Base-by-base conservation (phyloP, 1,284 basidiomycete genomes). In the Malassezia caprae region DNA sequence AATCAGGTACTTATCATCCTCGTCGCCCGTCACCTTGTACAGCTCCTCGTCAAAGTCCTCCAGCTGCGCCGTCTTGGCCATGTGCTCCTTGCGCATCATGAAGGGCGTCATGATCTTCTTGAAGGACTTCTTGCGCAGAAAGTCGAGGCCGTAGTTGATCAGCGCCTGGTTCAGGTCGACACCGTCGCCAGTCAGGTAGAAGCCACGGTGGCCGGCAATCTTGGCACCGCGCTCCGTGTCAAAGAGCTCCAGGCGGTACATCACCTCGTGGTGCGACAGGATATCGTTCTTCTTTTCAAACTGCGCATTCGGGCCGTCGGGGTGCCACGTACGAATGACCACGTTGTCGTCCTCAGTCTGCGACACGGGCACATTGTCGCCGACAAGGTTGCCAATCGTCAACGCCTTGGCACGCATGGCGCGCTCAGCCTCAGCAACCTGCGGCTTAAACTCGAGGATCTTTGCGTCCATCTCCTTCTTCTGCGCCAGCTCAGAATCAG, bases 1-100 rank as follows among this genome's bases (percentile, higher is more conserved):
- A 72, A 98, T 98, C 44, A 98, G 83, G 78, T 98, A 98, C 77
- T 96, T 96, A 77, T 98, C 94, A 68, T 96, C 90, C 57, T 93
- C 90, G 42, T 84, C 84, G 27, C 75, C 76, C 60, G 86, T 84
- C 58, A 93, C 86, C 80, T 96, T 94, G 83, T 98, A 98, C 23
- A 98, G 79, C 66, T 94, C 91, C 78, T 98, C 94, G 75, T 98
- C 93, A 68, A 96, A 98, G 76, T 96, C 88, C 69, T 91, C 88
- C 15, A 98, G 82, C 76, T 98, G 93, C 1, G 93, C 93, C 0
- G 93, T 98, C 79, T 93, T 93, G 58, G 83, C 84, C 94, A 98
- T 98, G 68, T 87, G 81, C 43, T 93, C 87, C 77, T 91, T 94
- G 78, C 90, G 90, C 87, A 98, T 96, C 81, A 98, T 87, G 79